Evolutionary conservation across 257 asterid genomes (phyloP), one percentile per base, ranked within the genome.

Genomic region (Solanum medicagineum): DNA sequence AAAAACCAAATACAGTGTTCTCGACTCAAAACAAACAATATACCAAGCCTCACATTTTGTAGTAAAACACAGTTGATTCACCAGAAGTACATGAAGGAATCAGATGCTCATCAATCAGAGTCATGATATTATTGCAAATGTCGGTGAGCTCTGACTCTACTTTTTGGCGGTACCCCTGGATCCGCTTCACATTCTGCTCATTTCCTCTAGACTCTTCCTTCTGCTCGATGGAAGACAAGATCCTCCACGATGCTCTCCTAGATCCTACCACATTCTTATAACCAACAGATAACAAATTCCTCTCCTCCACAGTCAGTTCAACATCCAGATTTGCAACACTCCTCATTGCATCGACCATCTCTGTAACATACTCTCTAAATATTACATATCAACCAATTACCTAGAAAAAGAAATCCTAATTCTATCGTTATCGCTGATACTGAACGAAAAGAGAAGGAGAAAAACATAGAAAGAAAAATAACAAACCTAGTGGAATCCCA

Each of bases 291-390:
- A 85, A 68, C 77, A 85, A 24, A 49, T 85, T 85, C 87, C 87
- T 75, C 84, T 85, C 87, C 54, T 85, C 87, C 47, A 79, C 63
- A 1, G 87, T 85, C 80, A 85, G 55, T 47, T 85, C 87, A 49
- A 85, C 85, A 32, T 80, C 87, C 70, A 63, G 56, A 42, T 63
- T 85, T 20, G 87, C 85, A 42, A 79, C 81, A 53, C 26, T 63
- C 54, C 79, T 85, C 87, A 85, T 85, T 4, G 87, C 87, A 63
- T 85, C 85, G 13, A 85, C 87, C 87, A 85, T 85, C 84, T 85
- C 84, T 85, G 81, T 15, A 70, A 68, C 82, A 75, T 49, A 75
- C 40, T 36, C 49, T 68, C 51, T 68, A 68, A 68, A 8, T 16
- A 32, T 68, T 32, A 68, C 75, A 68, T 32, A 32, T 68, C 74